A percentile compares a stretch with the other conserved stretches of the same genome.
phyloP scores from a whole-genome alignment of 495 filamentous ascomycete genomes.

The Daldinia childiae region DNA sequence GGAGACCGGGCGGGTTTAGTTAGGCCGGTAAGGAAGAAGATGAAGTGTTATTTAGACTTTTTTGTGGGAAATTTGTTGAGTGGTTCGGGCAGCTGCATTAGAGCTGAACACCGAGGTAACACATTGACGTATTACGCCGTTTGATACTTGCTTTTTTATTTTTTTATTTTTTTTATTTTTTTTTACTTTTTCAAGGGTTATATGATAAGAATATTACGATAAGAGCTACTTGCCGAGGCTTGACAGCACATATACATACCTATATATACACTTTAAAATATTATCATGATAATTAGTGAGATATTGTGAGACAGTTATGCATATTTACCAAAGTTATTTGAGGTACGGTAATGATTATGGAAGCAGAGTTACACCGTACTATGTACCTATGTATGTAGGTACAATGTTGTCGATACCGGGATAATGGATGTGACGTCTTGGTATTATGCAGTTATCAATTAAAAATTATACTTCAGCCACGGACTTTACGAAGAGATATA shows the following conservation, averaged over 20 bases:
- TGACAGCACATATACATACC: no score
- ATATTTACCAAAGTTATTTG: neutral
- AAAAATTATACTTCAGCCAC: neutral
- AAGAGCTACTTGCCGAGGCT: conserved; percentile 1
- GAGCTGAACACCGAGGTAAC: conserved; percentile 9
- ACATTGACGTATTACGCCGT: neutral
- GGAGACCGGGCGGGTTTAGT: neutral
- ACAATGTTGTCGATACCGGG: neutral
- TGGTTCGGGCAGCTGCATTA: conserved; percentile 9
- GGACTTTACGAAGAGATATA: neutral
- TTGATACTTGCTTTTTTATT: neutral
- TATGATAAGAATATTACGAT: neutral
- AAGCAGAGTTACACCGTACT: neutral
- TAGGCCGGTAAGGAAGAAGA: neutral
- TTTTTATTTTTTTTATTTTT: neutral
- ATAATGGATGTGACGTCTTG: neutral
- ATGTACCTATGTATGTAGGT: neutral
- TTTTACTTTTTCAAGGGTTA: conserved; percentile 1
- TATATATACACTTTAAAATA: no score
- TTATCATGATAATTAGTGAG: neutral
- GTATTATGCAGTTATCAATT: neutral
- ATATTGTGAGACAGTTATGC: neutral
- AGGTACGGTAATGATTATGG: neutral
- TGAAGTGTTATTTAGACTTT: conserved; percentile 20
- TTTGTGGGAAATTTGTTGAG: conserved; percentile 39